These are phyloP conservation scores for Chaetoscypha palmicola DNA, from an alignment of 2,329 filamentous ascomycete species.

Conservation along the genomic window DNA sequence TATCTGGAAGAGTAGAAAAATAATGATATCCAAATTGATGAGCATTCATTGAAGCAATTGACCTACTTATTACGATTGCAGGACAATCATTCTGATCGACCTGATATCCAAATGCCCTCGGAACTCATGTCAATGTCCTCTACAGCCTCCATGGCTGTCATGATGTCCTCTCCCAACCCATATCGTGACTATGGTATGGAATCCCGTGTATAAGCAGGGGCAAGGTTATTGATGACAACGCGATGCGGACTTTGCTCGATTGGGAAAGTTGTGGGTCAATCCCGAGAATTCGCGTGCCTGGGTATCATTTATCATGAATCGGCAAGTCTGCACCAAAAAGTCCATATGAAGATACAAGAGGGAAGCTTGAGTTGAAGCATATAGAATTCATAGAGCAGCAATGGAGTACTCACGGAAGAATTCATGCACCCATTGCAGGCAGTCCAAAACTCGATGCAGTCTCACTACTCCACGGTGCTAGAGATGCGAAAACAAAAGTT, in stretches of 20 bases:
- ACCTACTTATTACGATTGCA: too few species aligned
- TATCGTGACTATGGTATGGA: neutral
- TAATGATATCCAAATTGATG: too few species aligned
- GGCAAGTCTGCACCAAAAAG: neutral
- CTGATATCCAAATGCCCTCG: too few species aligned
- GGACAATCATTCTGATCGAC: too few species aligned
- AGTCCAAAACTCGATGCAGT: slow-evolving; percentile 14
- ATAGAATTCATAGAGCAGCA: too few species aligned
- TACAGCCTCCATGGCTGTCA: too few species aligned
- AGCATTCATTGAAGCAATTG: too few species aligned
- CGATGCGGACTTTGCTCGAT: neutral
- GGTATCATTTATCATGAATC: neutral
- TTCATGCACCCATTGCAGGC: slow-evolving; percentile 13
- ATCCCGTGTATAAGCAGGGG: neutral
- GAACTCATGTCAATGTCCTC: too few species aligned
- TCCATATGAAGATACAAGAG: neutral
- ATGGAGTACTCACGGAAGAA: slow-evolving; percentile 9
- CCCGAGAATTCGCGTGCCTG: neutral
- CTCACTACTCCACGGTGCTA: slow-evolving; percentile 10
- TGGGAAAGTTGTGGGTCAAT: neutral
- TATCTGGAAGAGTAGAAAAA: neutral
- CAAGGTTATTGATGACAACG: neutral
- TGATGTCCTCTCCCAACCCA: neutral
- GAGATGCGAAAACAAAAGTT: slow-evolving; percentile 8
- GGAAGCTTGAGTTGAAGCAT: neutral